Base-by-base conservation (phyloP, 2,329 filamentous ascomycete species). In the Harringtonia lauricola region DNA sequence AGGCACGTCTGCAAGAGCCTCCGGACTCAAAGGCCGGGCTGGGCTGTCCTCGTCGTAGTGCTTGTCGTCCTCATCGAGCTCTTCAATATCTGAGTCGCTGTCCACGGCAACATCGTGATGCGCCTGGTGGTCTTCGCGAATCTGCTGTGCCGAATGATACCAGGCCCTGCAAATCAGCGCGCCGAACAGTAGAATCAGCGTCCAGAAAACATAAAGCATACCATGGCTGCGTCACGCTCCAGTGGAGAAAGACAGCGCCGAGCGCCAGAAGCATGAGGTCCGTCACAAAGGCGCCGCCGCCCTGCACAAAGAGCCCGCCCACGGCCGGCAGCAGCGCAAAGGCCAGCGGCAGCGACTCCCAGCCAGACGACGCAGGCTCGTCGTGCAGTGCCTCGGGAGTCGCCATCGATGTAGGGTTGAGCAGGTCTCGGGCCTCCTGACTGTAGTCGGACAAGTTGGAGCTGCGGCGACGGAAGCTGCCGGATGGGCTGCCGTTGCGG, bases 181-280 rank as follows among this genome's bases (percentile, higher is more conserved):
- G 24, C 15, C 34, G 37, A 9, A 19, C 4, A 18, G 6, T n/a
- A 24, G 28, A 49, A n/a, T n/a, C n/a, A n/a, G n/a, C n/a, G n/a
- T n/a, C n/a, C n/a, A n/a, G n/a, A n/a, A n/a, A n/a, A n/a, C n/a
- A n/a, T n/a, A n/a, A n/a, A n/a, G n/a, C 74, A 58, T 67, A 89
- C 89, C 90, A 96, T 53, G 90, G 90, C 52, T 92, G 70, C 44
- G 86, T 82, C 36, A 95, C 83, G 39, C 86, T 89, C 86, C 88
- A 95, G 59, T 95, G 89, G 49, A 96, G 68, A 55, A 95, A 94
- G 36, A 95, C 74, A 5, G 83, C 86, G 2, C 86, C 85, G 48
- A 96, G 63, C 3, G 75, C 79, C 28, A 96, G 65, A 29, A 96
- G 68, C 54, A 92, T 82, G 24, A 94, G 64, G 61, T 96, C 90